Evolutionary conservation across 2,329 filamentous ascomycete genomes (phyloP).

Genomic region (Periglandula ipomoeae): DNA sequence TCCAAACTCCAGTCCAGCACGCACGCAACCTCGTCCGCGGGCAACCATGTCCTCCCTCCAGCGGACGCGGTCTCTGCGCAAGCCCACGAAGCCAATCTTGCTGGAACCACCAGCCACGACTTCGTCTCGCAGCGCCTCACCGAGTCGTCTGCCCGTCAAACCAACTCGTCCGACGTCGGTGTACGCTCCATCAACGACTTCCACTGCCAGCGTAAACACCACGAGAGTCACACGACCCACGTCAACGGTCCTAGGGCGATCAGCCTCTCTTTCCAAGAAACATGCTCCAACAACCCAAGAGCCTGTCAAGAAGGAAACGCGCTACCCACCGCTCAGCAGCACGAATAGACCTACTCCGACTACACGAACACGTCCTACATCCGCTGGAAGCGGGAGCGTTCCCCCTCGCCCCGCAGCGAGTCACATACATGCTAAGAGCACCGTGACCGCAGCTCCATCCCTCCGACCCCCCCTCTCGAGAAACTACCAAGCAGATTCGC

Average conservation of each 20-base stretch:
- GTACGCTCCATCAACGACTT: constrained; percentile 11
- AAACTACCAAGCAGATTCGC: neutral
- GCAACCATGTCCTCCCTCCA: constrained; percentile 10
- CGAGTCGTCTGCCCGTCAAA: constrained; percentile 42
- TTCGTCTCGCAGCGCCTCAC: constrained; percentile 31
- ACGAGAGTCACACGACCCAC: constrained; percentile 8
- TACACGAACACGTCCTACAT: constrained; percentile 20
- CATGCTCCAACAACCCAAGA: constrained; percentile 4
- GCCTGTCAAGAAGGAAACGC: constrained; percentile 15
- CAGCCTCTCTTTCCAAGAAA: constrained; percentile 14
- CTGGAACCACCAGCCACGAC: constrained; percentile 9
- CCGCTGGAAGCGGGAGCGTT: constrained; percentile 17
- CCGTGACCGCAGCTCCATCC: constrained; percentile 20
- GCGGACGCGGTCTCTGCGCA: constrained; percentile 31
- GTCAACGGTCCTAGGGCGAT: constrained; percentile 10
- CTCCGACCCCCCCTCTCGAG: constrained; percentile 21
- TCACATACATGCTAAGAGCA: constrained; percentile 25
- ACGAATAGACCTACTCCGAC: constrained; percentile 17
- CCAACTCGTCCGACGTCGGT: constrained; percentile 27
- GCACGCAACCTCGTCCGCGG: neutral
- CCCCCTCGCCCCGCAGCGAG: constrained; percentile 12
- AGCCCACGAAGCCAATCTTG: constrained; percentile 8
- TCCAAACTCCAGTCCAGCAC: neutral
- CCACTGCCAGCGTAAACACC: constrained; percentile 1
- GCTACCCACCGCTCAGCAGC: constrained; percentile 26